Evolutionary conservation across 768 basidiomycete species (phyloP).

Genomic region (Mycena vulgaris): DNA sequence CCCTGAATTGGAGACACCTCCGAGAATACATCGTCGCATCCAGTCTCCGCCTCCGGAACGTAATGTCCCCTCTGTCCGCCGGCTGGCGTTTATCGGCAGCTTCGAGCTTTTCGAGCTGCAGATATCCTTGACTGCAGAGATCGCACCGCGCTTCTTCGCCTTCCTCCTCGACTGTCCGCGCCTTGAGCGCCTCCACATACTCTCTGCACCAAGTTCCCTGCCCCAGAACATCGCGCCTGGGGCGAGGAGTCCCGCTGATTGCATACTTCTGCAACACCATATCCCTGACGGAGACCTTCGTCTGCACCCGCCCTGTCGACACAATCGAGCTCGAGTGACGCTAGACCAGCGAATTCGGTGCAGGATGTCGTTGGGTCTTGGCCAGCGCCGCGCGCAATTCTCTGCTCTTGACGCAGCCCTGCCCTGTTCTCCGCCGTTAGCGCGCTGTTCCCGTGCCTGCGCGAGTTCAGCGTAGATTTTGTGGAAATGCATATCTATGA

Average conservation of each 20-base stretch:
- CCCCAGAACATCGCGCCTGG: neutral
- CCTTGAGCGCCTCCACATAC: neutral
- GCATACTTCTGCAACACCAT: neutral
- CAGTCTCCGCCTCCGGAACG: no score
- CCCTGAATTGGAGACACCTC: no score
- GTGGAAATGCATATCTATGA: no score
- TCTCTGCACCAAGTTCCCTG: neutral
- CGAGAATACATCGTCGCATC: no score
- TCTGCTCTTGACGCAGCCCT: neutral
- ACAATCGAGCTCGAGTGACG: neutral
- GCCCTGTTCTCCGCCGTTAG: neutral
- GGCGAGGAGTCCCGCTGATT: neutral
- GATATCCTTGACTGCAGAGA: neutral
- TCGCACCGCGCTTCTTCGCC: neutral
- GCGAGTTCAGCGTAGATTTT: neutral
- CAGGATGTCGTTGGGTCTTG: neutral
- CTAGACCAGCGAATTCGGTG: neutral
- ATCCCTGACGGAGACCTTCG: neutral
- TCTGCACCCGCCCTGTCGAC: neutral
- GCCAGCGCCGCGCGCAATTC: neutral
- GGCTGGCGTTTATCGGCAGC: no score
- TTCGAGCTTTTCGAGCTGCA: neutral
- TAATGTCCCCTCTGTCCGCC: no score
- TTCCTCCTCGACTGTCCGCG: constrained; percentile 4
- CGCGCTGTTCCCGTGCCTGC: neutral